These are phyloP conservation scores for Cerioporus squamosus DNA, from an alignment of 1,284 basidiomycete genomes.

Conservation along the genomic window DNA sequence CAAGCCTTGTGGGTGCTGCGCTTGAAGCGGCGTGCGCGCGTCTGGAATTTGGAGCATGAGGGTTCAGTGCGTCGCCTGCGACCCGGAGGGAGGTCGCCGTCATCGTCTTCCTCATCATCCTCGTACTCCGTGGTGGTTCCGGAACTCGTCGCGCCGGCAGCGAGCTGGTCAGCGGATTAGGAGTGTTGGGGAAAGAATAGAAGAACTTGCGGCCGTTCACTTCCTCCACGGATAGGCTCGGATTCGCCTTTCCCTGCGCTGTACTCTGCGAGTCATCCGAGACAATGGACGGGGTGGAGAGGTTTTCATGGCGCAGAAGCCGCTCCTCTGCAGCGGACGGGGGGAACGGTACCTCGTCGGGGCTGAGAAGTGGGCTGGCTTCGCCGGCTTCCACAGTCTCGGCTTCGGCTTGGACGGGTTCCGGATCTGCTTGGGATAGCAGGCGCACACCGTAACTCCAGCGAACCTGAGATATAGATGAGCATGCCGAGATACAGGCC, in stretches of 20 bases:
- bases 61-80: slow-evolving; percentile 32
- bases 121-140: slow-evolving; percentile 35
- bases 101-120: slow-evolving; percentile 36
- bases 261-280: slow-evolving; percentile 21
- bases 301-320: slow-evolving; percentile 24
- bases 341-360: slow-evolving; percentile 31
- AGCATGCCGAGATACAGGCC: background rate
- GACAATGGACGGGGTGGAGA: slow-evolving; percentile 17
- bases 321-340: slow-evolving; percentile 27
- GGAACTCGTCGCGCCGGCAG: slow-evolving; percentile 16
- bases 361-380: slow-evolving; percentile 32
- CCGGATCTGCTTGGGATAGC: slow-evolving; percentile 72
- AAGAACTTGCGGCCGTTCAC: slow-evolving; percentile 41
- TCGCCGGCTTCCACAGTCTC: slow-evolving; percentile 15
- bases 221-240: slow-evolving; percentile 22
- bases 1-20: slow-evolving; percentile 38
- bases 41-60: slow-evolving; percentile 36
- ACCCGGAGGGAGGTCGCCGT: slow-evolving; percentile 38
- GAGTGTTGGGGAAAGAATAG: slow-evolving; percentile 71
- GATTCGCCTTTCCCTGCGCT: slow-evolving; percentile 13
- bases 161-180: slow-evolving; percentile 27
- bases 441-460: slow-evolving; percentile 89
- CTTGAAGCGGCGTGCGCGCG: slow-evolving; percentile 37
- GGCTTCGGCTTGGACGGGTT: slow-evolving; percentile 18
- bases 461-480: slow-evolving; percentile 58